Evolutionary conservation across 148 eudicot genomes (phyloP).

Genomic region (Heliosperma pusillum): DNA sequence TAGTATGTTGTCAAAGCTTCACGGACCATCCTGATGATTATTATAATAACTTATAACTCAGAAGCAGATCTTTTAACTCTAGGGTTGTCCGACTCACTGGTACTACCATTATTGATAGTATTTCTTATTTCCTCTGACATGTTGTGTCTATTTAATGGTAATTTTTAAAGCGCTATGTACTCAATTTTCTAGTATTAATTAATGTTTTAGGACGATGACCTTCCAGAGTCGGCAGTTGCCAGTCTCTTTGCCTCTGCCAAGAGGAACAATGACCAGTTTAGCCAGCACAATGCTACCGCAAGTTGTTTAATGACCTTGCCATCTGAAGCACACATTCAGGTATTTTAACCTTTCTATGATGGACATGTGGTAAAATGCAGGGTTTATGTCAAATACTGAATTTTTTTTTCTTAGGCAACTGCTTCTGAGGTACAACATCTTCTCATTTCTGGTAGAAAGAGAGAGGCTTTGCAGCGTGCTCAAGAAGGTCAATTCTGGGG

Average conservation of each 20-base stretch:
- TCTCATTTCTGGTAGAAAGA: slow-evolving; percentile 42
- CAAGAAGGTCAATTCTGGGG: slow-evolving; percentile 51
- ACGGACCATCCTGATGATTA: background rate
- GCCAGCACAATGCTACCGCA: slow-evolving; percentile 18
- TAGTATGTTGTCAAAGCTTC: too few species aligned
- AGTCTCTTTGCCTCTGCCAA: slow-evolving; percentile 44
- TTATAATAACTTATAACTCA: background rate
- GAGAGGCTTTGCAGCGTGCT: slow-evolving; percentile 47
- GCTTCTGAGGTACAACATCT: slow-evolving; percentile 44
- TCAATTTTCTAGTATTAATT: background rate
- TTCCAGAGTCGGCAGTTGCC: slow-evolving; percentile 45
- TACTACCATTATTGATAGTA: background rate
- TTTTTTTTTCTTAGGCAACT: slow-evolving; percentile 30
- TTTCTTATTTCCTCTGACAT: background rate
- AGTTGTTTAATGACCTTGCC: slow-evolving; percentile 39
- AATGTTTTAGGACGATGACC: slow-evolving; percentile 36
- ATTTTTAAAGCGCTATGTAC: background rate
- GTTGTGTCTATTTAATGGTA: background rate
- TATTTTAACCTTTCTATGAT: slow-evolving; percentile 11
- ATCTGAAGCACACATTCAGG: slow-evolving; percentile 43
- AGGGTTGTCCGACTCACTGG: background rate
- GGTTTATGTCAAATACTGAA: slow-evolving; percentile 20
- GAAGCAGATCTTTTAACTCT: background rate
- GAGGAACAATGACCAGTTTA: slow-evolving; percentile 26
- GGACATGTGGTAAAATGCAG: background rate